phyloP scores from a whole-genome alignment of 1,284 basidiomycete species.

The Coniferiporia weirii region DNA sequence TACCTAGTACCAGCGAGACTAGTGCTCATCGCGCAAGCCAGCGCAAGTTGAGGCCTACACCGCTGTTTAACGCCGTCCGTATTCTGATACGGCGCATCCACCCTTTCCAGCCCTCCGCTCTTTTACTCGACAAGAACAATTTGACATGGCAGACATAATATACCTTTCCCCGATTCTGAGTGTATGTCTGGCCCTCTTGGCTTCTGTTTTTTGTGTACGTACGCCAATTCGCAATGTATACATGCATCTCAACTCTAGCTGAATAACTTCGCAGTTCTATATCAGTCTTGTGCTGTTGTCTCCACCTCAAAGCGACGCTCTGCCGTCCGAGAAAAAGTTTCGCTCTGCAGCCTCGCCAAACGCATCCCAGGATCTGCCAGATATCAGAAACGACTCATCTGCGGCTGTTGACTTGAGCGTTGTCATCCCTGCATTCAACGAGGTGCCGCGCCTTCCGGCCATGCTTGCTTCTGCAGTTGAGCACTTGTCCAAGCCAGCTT shows the following conservation, averaged over 20 bases:
- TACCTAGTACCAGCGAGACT: too few relatives aligned
- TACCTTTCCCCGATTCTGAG: neutral
- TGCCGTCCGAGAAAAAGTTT: conserved; percentile 61
- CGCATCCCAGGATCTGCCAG: conserved; percentile 46
- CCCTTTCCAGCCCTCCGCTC: neutral
- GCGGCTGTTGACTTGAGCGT: conserved; percentile 61
- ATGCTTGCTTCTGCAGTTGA: conserved; percentile 78
- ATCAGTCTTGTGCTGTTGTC: conserved; percentile 60
- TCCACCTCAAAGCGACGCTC: conserved; percentile 58
- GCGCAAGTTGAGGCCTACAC: too few relatives aligned
- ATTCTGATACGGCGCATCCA: neutral
- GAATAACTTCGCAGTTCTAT: conserved; percentile 44
- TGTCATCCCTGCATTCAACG: conserved; percentile 90
- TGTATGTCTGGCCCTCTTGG: neutral
- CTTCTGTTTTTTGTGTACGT: conserved; percentile 1
- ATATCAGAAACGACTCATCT: conserved; percentile 45
- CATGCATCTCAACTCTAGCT: neutral
- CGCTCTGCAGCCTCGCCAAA: conserved; percentile 46
- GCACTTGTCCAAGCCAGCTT: conserved; percentile 41
- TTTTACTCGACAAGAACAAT: neutral
- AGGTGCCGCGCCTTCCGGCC: conserved; percentile 67
- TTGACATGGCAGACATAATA: neutral
- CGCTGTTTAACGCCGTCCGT: conserved; percentile 4
- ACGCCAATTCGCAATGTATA: neutral
- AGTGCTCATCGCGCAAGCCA: too few relatives aligned